These are phyloP conservation scores for Earliella scabrosa DNA, from an alignment of 1,284 basidiomycete genomes.

Conservation along the genomic window DNA sequence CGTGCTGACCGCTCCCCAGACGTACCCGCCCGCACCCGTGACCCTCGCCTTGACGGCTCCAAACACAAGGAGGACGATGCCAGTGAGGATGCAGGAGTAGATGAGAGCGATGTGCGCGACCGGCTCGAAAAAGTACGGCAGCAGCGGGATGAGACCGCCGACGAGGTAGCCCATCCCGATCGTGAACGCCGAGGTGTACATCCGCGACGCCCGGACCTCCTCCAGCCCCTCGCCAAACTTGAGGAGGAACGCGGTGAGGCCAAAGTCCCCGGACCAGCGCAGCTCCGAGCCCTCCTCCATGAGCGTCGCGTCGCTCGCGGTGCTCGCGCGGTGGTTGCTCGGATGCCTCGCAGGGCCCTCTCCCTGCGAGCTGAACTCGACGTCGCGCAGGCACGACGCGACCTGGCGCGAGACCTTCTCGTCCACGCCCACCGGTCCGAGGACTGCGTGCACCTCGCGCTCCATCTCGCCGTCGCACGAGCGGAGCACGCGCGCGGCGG, in stretches of 20 bases:
- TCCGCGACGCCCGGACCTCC: constrained; percentile 53
- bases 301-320: constrained; percentile 43
- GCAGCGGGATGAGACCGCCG: constrained; percentile 86
- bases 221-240: constrained; percentile 93
- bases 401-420: constrained; percentile 81
- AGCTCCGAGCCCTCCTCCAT: constrained; percentile 46
- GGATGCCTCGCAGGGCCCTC: constrained; percentile 20
- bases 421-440: constrained; percentile 89
- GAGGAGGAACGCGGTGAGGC: constrained; percentile 88
- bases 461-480: constrained; percentile 96
- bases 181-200: constrained; percentile 88
- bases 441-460: constrained; percentile 88
- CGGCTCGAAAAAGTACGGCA: constrained; percentile 86
- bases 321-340: constrained; percentile 17
- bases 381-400: constrained; percentile 71
- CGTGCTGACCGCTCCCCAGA: constrained; percentile 91
- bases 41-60: constrained; percentile 90
- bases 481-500: constrained; percentile 81
- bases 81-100: constrained; percentile 80
- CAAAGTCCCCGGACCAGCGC: constrained; percentile 74
- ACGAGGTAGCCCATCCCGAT: constrained; percentile 89
- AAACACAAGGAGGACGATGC: constrained; percentile 86
- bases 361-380: constrained; percentile 53
- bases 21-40: constrained; percentile 74
- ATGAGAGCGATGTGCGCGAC: constrained; percentile 68